Evolutionary conservation across 2,329 filamentous ascomycete species (phyloP).

Genomic region (Delphinella strobiligena): DNA sequence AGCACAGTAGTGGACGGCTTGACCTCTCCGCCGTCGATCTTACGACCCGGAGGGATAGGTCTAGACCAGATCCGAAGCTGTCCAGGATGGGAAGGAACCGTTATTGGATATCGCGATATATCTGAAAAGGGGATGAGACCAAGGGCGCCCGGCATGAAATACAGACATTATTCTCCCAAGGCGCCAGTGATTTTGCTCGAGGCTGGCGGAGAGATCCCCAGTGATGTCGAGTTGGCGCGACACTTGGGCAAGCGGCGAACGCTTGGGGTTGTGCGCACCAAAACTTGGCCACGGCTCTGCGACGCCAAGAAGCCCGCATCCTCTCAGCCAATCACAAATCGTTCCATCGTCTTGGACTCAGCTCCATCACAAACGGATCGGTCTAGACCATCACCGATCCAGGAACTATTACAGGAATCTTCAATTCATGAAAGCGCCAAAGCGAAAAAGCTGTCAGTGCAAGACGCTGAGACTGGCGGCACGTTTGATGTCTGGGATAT

Average conservation of each 20-base stretch:
- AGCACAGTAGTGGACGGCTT: slow-evolving; percentile 94
- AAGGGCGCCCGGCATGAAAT: slow-evolving; percentile 94
- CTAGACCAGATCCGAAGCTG: slow-evolving; percentile 65
- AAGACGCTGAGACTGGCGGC: neutral
- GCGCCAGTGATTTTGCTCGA: slow-evolving; percentile 80
- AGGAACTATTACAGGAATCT: slow-evolving; percentile 4
- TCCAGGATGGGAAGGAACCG: slow-evolving; percentile 68
- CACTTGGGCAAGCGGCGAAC: slow-evolving; percentile 14
- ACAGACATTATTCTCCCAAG: slow-evolving; percentile 90
- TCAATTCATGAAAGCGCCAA: slow-evolving; percentile 1
- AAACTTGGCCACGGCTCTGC: slow-evolving; percentile 19
- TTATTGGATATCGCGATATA: slow-evolving; percentile 67
- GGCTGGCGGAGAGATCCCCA: slow-evolving; percentile 26
- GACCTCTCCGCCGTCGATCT: slow-evolving; percentile 63
- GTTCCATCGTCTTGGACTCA: no score
- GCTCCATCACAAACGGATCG: neutral
- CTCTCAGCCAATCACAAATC: neutral
- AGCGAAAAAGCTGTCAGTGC: neutral
- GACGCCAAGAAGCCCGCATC: slow-evolving; percentile 11
- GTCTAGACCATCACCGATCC: neutral
- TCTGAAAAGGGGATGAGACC: slow-evolving; percentile 52
- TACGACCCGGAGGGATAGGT: slow-evolving; percentile 78
- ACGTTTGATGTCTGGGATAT: slow-evolving; percentile 49
- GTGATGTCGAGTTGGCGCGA: slow-evolving; percentile 18
- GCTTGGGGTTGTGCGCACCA: slow-evolving; percentile 30